These are phyloP conservation scores for Polytrichum commune DNA, from an alignment of 225 moss, liverwort and hornwort species.

Conservation along the genomic window DNA sequence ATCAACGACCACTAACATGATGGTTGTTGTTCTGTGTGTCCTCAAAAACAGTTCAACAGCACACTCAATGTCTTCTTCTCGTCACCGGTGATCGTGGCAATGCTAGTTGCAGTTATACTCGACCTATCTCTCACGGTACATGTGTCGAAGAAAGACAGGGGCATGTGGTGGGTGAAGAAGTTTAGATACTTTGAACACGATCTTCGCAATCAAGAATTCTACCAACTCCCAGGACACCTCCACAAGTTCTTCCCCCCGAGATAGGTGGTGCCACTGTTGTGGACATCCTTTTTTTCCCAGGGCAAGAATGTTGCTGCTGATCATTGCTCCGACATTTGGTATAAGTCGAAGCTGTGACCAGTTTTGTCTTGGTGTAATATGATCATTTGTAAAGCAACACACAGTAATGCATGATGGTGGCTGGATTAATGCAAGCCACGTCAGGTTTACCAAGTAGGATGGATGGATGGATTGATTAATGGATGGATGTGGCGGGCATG, in stretches of 20 bases:
- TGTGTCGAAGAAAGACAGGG: slow-evolving; percentile 71
- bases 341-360: neutral
- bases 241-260: slow-evolving; percentile 79
- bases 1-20: neutral
- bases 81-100: slow-evolving; percentile 60
- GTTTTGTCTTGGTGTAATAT: neutral
- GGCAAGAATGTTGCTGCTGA: neutral
- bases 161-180: slow-evolving; percentile 72
- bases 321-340: too few species aligned
- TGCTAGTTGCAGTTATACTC: slow-evolving; percentile 55
- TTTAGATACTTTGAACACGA: slow-evolving; percentile 61
- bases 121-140: slow-evolving; percentile 69
- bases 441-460: too few species aligned
- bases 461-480: too few species aligned
- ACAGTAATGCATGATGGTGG: neutral
- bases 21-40: too few species aligned
- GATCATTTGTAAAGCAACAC: too few species aligned
- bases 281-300: neutral
- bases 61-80: slow-evolving; percentile 78
- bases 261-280: too few species aligned
- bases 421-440: neutral
- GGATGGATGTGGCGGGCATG: too few species aligned
- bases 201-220: slow-evolving; percentile 71
- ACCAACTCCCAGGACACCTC: slow-evolving; percentile 56
- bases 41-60: slow-evolving; percentile 66